Conservation (phyloP, 2,329 filamentous ascomycete genomes). For the Emmonsiellopsis sp. region DNA sequence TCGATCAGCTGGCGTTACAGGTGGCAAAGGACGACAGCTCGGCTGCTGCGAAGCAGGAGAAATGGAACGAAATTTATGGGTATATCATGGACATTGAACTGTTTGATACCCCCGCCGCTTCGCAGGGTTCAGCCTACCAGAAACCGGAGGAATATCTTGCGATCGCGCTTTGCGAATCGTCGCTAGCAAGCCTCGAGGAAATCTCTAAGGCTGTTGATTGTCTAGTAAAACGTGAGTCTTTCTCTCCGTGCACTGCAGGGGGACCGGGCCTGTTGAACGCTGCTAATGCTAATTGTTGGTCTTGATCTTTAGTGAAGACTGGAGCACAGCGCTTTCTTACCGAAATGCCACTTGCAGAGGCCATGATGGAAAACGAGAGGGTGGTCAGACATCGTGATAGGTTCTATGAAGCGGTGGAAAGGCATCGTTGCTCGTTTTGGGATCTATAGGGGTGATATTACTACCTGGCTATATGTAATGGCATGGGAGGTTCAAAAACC, state of each 20-base stretch:
- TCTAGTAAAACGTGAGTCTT: neutral
- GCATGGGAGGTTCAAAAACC: too few species aligned
- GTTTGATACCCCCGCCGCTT: neutral
- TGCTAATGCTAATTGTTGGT: neutral
- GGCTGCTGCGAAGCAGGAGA: neutral
- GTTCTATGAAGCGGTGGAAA: neutral
- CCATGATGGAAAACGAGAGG: constrained; percentile 1
- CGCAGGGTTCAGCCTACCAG: neutral
- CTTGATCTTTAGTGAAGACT: neutral
- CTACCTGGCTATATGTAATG: too few species aligned
- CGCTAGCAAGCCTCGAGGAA: neutral
- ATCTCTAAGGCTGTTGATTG: neutral
- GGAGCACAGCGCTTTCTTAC: neutral
- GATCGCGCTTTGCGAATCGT: neutral
- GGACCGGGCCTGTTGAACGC: too few species aligned
- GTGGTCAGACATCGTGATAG: neutral
- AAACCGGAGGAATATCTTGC: constrained; percentile 5
- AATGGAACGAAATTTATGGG: neutral
- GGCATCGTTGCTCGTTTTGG: too few species aligned
- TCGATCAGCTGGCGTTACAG: neutral
- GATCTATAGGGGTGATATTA: too few species aligned
- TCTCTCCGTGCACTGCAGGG: neutral
- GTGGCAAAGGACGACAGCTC: neutral
- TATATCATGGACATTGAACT: neutral
- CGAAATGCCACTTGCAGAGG: neutral